Base-by-base conservation (phyloP, 352 stramenopile species). In the Globisporangium apiculatum region DNA sequence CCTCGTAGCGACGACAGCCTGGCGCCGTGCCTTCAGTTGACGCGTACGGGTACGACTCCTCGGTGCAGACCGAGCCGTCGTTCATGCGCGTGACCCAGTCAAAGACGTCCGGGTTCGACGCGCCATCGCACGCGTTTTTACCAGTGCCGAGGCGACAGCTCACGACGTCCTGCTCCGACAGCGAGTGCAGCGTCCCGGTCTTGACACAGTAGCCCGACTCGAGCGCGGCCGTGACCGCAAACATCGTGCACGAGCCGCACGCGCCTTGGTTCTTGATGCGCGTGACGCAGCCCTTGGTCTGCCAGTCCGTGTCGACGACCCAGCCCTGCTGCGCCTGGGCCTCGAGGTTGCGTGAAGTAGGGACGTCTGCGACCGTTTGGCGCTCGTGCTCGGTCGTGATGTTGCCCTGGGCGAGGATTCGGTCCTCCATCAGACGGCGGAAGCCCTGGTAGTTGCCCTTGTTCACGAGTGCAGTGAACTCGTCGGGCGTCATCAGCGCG, bases 401-500 rank as follows among this genome's bases (percentile, higher is more conserved):
- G 31, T 35, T 48, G 15, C 12, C 24, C 35, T 47, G 14, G 7
- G 41, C 18, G 24, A 36, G 35, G 17, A 43, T 38, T 1, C 18
- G 51, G 45, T 53, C 41, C 18, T 57, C 51, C 4, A 67, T n/a
- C 47, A n/a, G 24, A 7, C 38, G 50, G 36, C 66, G 53, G 41
- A 64, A 49, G 0, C 46, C 46, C 50, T 56, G 18, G 18, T 15
- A 36, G 35, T 47, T 49, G 45, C 46, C 51, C 24, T 52, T 51
- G 24, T 60, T 58, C 3, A 85, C 56, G 36, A 79, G 87, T 12
- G 66, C 58, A 15, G 52, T 55, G 49, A 91, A 89, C 55, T 91
- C 81, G 1, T 81, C 65, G 3, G 81, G 60, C 12, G 79, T 88
- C 62, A 91, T 71, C 15, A 91, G 62, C 8, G 79, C 72, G 61